Evolutionary conservation across 2,329 filamentous ascomycete genomes (phyloP).

Genomic region (Plenodomus biglobosus): DNA sequence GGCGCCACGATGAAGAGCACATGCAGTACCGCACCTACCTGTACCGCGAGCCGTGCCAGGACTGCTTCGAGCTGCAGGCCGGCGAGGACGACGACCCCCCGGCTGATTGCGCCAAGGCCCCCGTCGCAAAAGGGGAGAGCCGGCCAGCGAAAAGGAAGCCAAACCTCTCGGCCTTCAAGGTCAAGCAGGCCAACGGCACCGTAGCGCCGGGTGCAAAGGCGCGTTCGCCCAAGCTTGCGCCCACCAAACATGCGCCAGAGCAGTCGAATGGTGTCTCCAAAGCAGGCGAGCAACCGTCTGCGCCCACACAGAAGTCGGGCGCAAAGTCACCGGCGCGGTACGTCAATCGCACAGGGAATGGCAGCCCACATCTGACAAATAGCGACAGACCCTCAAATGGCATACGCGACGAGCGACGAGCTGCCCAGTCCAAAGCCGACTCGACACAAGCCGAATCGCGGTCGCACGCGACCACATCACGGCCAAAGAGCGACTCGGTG

Average conservation of each 20-base stretch:
- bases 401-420: conserved; percentile 18
- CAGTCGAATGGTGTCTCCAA: conserved; percentile 33
- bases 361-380: conserved; percentile 14
- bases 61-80: conserved; percentile 52
- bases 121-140: conserved; percentile 36
- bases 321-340: conserved; percentile 24
- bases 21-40: conserved; percentile 65
- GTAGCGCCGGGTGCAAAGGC: conserved; percentile 35
- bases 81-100: conserved; percentile 57
- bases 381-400: conserved; percentile 22
- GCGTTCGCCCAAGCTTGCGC: conserved; percentile 27
- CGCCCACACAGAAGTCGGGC: conserved; percentile 16
- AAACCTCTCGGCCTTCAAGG: conserved; percentile 62
- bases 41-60: conserved; percentile 57
- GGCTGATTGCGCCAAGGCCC: conserved; percentile 44
- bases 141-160: conserved; percentile 62
- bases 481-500: conserved; percentile 45
- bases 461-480: conserved; percentile 14
- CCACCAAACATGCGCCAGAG: conserved; percentile 22
- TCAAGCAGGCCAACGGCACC: conserved; percentile 50
- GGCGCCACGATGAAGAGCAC: conserved; percentile 57
- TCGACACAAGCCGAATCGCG: conserved; percentile 10
- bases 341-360: not conserved
- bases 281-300: conserved; percentile 19
- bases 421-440: conserved; percentile 17